phyloP scores from a whole-genome alignment of 306 rosid genomes.

The Cucumis cinereus region DNA sequence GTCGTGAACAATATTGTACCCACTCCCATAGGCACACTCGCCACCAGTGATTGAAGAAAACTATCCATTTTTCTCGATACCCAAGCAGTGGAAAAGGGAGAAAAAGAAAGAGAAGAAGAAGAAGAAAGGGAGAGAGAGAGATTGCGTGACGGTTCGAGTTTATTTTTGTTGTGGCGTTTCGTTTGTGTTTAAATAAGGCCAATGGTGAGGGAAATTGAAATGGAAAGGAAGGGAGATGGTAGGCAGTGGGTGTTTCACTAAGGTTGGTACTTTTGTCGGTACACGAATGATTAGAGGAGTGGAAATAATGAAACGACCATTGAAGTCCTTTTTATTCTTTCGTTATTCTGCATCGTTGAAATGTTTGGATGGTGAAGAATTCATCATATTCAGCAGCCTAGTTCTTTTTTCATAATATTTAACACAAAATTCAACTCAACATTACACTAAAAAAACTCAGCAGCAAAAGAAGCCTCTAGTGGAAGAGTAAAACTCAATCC shows the following conservation, averaged over 20 bases:
- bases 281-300: constrained; percentile 29
- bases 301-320: constrained; percentile 27
- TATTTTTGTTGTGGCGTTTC: neutral
- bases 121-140: constrained; percentile 1
- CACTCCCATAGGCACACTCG: constrained; percentile 14
- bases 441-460: neutral
- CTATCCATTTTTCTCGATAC: neutral
- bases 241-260: constrained; percentile 9
- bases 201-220: neutral
- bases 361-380: constrained; percentile 8
- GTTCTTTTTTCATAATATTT: neutral
- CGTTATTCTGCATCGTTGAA: neutral
- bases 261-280: constrained; percentile 23
- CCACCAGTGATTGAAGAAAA: constrained; percentile 9
- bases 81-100: neutral
- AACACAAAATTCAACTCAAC: neutral
- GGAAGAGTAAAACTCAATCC: neutral
- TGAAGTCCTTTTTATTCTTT: neutral
- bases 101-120: neutral
- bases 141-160: neutral
- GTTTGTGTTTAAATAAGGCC: neutral
- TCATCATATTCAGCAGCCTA: constrained; percentile 4
- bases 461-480: constrained; percentile 1
- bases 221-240: neutral
- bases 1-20: constrained; percentile 26